Conservation (phyloP, 2,329 filamentous ascomycete genomes). For the Penicillium glabrum region DNA sequence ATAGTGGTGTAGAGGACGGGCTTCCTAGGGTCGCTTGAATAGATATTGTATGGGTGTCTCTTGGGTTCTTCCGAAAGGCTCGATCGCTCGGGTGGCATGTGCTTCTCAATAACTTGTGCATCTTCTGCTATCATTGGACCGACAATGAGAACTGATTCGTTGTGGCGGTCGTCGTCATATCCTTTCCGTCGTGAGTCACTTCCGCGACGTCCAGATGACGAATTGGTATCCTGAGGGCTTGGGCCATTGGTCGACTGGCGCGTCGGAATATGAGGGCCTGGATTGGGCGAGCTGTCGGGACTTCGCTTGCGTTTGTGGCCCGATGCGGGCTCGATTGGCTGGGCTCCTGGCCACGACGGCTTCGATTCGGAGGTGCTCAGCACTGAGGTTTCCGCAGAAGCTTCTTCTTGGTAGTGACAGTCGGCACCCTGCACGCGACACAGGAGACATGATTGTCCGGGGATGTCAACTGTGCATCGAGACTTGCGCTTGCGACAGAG, state of each 20-base stretch:
- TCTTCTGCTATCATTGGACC: slow-evolving; percentile 61
- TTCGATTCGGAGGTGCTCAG: slow-evolving; percentile 25
- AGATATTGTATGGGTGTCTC: slow-evolving; percentile 51
- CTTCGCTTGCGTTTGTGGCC: slow-evolving; percentile 40
- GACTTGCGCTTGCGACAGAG: slow-evolving; percentile 62
- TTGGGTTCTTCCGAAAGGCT: slow-evolving; percentile 39
- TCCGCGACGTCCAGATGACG: slow-evolving; percentile 26
- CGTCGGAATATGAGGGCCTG: slow-evolving; percentile 13
- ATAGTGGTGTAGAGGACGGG: slow-evolving; percentile 51
- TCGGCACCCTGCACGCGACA: slow-evolving; percentile 60
- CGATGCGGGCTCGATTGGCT: slow-evolving; percentile 22
- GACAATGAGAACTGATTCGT: slow-evolving; percentile 55
- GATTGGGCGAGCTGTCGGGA: slow-evolving; percentile 26
- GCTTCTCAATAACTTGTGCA: slow-evolving; percentile 61
- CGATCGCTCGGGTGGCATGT: slow-evolving; percentile 49
- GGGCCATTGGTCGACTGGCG: slow-evolving; percentile 25
- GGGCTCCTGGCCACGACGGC: slow-evolving; percentile 28
- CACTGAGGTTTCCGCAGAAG: slow-evolving; percentile 24
- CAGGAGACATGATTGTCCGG: slow-evolving; percentile 55
- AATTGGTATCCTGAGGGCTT: slow-evolving; percentile 24
- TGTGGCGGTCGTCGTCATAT: slow-evolving; percentile 38
- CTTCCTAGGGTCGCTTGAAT: slow-evolving; percentile 49
- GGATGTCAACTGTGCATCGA: slow-evolving; percentile 59
- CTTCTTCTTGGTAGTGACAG: slow-evolving; percentile 54
- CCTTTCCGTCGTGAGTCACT: slow-evolving; percentile 33